phyloP scores from a whole-genome alignment of 352 stramenopile genomes.

The Phytophthora chlamydospora region DNA sequence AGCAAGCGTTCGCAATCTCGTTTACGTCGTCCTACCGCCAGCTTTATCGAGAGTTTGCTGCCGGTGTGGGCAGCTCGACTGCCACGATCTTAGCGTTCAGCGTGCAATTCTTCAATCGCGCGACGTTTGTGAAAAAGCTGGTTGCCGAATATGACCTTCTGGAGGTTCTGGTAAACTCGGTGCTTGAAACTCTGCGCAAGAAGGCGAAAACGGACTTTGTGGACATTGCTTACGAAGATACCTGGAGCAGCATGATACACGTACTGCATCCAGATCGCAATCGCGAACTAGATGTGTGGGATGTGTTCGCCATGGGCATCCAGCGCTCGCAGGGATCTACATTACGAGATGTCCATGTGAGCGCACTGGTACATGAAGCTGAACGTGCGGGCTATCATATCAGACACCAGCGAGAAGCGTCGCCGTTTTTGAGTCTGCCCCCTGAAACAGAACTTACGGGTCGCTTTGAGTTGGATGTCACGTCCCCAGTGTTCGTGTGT shows the following conservation, averaged over 20 bases:
- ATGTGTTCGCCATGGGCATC: conserved; percentile 72
- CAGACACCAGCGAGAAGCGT: conserved; percentile 42
- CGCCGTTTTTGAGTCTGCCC: conserved; percentile 60
- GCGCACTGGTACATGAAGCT: conserved; percentile 50
- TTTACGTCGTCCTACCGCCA: conserved; percentile 95
- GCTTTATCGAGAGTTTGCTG: conserved; percentile 78
- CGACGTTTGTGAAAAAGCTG: conserved; percentile 94
- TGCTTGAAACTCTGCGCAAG: conserved; percentile 73
- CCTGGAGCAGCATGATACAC: conserved; percentile 51
- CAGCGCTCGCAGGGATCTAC: conserved; percentile 45
- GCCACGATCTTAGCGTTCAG: conserved; percentile 93
- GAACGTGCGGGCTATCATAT: conserved; percentile 43
- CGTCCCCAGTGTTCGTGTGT: conserved; percentile 92
- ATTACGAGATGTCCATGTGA: conserved; percentile 59
- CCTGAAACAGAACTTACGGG: conserved; percentile 65
- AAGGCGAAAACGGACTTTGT: conserved; percentile 53
- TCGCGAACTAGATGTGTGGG: conserved; percentile 59
- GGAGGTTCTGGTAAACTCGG: conserved; percentile 71
- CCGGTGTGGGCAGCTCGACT: conserved; percentile 71
- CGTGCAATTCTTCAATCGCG: conserved; percentile 99
- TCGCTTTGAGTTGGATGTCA: conserved; percentile 75
- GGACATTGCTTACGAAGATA: conserved; percentile 53
- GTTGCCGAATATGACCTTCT: conserved; percentile 75
- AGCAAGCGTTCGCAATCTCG: conserved; percentile 93
- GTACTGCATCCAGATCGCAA: conserved; percentile 43